Evolutionary conservation across 2,329 filamentous ascomycete genomes (phyloP).

Genomic region (Scedosporium dehoogii): DNA sequence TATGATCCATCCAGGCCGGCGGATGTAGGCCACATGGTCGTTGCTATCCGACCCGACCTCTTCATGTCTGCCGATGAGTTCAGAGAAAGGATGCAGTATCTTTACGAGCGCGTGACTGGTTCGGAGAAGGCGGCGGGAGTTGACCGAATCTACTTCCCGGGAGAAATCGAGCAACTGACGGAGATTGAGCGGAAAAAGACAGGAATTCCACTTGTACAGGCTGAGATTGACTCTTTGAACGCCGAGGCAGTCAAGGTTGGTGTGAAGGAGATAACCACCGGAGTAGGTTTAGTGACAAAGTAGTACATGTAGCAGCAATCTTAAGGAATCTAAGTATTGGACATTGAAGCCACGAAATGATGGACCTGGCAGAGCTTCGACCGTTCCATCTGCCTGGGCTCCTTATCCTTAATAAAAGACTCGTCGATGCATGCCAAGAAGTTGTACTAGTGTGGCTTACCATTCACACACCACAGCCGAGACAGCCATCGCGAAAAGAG

Average conservation of each 20-base stretch:
- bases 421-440: too few species aligned
- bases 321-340: too few species aligned
- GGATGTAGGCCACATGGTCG: constrained; percentile 65
- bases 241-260: constrained; percentile 38
- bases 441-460: too few species aligned
- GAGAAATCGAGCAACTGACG: constrained; percentile 49
- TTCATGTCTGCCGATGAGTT: constrained; percentile 66
- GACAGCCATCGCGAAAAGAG: too few species aligned
- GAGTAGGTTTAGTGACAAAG: not conserved
- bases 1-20: constrained; percentile 62
- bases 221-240: constrained; percentile 46
- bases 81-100: constrained; percentile 45
- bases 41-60: constrained; percentile 64
- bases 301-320: too few species aligned
- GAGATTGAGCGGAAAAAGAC: constrained; percentile 39
- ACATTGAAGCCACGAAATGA: too few species aligned
- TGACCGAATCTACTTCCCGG: constrained; percentile 50
- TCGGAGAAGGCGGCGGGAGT: constrained; percentile 45
- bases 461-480: too few species aligned
- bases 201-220: constrained; percentile 50
- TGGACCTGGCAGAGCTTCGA: too few species aligned
- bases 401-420: too few species aligned
- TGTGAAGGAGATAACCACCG: constrained; percentile 13
- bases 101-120: constrained; percentile 43
- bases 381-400: too few species aligned